Evolutionary conservation across 2,329 filamentous ascomycete genomes (phyloP).

Genomic region (Fusarium devonianum): DNA sequence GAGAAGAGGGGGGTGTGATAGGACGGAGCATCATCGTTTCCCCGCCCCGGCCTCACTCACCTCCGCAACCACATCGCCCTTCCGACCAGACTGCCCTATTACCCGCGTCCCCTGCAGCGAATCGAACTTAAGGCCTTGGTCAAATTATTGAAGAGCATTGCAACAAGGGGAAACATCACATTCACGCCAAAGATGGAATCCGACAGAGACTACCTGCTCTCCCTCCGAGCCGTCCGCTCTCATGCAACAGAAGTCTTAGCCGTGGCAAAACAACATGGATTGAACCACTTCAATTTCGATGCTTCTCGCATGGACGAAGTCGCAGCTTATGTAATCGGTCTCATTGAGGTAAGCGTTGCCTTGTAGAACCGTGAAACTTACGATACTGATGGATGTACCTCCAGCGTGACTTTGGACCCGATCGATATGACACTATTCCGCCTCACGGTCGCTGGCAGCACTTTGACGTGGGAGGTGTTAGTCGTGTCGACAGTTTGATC

Average conservation of each 20-base stretch:
- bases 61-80: no score
- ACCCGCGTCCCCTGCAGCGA: no score
- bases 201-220: slow-evolving; percentile 49
- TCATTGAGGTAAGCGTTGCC: slow-evolving; percentile 49
- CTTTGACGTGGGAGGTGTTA: slow-evolving; percentile 63
- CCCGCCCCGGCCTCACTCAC: no score
- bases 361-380: not conserved
- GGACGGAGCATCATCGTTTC: no score
- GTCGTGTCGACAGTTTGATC: slow-evolving; percentile 56
- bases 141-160: no score
- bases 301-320: slow-evolving; percentile 53
- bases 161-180: no score
- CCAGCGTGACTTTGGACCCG: slow-evolving; percentile 60
- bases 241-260: slow-evolving; percentile 44
- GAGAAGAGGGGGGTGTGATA: no score
- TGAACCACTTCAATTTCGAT: slow-evolving; percentile 53
- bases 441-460: slow-evolving; percentile 69
- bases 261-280: slow-evolving; percentile 47
- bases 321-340: slow-evolving; percentile 51
- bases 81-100: no score
- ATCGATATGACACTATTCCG: slow-evolving; percentile 56
- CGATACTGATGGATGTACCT: not conserved
- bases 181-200: no score
- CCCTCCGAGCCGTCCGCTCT: slow-evolving; percentile 48
- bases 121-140: no score